Base-by-base conservation (phyloP, 768 basidiomycete species). In the Saitozyma podzolica region DNA sequence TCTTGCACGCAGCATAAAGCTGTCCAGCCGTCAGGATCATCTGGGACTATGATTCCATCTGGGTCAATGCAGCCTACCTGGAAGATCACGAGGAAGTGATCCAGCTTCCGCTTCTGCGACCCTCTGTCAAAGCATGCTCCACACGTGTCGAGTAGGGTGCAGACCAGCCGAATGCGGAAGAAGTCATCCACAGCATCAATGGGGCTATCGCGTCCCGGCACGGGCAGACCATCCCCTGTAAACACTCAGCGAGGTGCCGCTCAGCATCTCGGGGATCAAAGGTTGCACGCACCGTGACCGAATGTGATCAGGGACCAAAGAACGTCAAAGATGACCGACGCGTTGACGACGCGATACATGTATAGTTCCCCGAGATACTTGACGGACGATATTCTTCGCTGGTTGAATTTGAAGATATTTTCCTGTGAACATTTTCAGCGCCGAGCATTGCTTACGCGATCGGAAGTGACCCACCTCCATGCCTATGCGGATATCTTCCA, bases 111-210 rank as follows among this genome's bases (percentile, higher is more conserved):
- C 80, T 88, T 91, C 77, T 92, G 90, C 6, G 89, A 87, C 0
- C 95, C 96, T 47, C 88, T 87, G 78, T 97, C 95, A 79, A 99
- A 98, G 81, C 95, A 98, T 85, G 94, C 91, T 17, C 95, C 96
- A 76, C 92, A 94, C 0, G 94, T 92, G 79, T 98, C 95, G 17
- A 99, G 83, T 45, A 99, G 82, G 8, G 89, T 89, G 76, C 96
- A 98, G 50, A 95, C 86, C 56, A 99, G 84, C 11, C 96, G 85
- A 59, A 97, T 80, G 41, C 96, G 87, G 85, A 99, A 99, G 80
- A 90, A 98, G 76, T 99, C 96, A 78, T 97, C 91, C 0, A 91
- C 90, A 83, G 90, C 88, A 76, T 99, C 96, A 58, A 96, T 83
- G 3, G 86, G 80, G 65, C 87, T 89, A 6, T 83, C 76, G 65